Base-by-base conservation (phyloP, 495 filamentous ascomycete genomes). In the Trypethelium eluteriae region DNA sequence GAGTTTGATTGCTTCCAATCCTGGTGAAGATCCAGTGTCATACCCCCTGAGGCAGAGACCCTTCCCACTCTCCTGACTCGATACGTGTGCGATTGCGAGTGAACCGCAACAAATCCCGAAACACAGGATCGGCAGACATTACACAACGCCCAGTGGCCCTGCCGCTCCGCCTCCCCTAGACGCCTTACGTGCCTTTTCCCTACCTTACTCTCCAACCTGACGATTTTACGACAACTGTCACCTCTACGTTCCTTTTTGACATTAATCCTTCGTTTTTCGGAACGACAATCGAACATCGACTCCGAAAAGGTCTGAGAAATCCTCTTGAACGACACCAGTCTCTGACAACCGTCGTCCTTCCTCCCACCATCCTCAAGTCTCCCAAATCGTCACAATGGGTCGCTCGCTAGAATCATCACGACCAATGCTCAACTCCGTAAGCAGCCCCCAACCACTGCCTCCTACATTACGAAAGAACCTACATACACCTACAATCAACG, bases 91-190 rank as follows among this genome's bases (percentile, higher is more conserved):
- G 18, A 9, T 36, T 10, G 7, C 53, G 10, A 18, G 49, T 32
- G 25, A 59, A 59, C 53, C 53, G 53, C 53, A 59, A 36, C 25
- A 7, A 59, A 36, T 59, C 53, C 53, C 53, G 53, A 59, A 36
- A 59, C 53, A 18, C 32, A 59, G 25, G 53, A 59, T 59, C 53
- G 53, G 53, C 53, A 59, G 53, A 59, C 53, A 59, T 53, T 53
- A 53, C 49, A 25, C 41, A 46, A 46, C 49, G 49, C 49, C 18
- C 49, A 9, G 11, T 53, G 11, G 12, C 11, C 49, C 9, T 53
- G 11, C n/a, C n/a, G 12, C n/a, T 14, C 49, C 5, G n/a, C 11
- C 49, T 16, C 5, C 41, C 7, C 41, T 46, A 7, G 41, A 46
- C 9, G 14, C 7, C 41, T 16, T 46, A 16, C 41, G 41, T 46